Evolutionary conservation across 208 protist genomes (phyloP), one percentile per base, ranked within the genome.

Genomic region (Leishmania braziliensis): DNA sequence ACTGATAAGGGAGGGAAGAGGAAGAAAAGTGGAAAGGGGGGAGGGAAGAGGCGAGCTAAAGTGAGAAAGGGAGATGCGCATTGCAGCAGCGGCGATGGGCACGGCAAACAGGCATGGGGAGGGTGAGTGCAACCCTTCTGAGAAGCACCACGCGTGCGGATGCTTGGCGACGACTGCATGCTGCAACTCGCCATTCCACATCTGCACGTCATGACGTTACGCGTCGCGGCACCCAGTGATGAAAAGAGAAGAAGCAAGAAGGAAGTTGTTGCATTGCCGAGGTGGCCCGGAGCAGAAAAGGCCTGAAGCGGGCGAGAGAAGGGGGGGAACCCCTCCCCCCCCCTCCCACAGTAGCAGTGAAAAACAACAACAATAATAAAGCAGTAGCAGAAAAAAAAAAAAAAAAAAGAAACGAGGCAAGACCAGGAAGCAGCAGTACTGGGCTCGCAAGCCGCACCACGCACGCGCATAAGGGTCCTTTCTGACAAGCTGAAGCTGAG

Each of bases 51-150:
- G 58, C 33, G 18, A 70, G n/a, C 63, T 26, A 76, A 78, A 70
- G 23, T 29, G 48, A 72, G 3, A 82, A 58, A 54, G 10, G 66
- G 54, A 65, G n/a, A 53, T 80, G 80, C 54, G 3, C 51, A 75
- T 75, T 56, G 26, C 29, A 20, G 70, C 5, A 36, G 70, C 46
- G 14, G 12, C 36, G 70, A 39, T 46, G 14, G 26, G 9, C 70
- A 46, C n/a, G 10, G 46, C n/a, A 26, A 70, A 29, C 66, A 29
- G 18, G 16, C 20, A 26, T 51, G 23, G 66, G 51, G 39, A 79
- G 53, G 0, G 23, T n/a, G 20, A 72, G 66, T 50, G 14, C 39
- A 26, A n/a, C 66, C 33, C 5, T 29, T 3, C 4, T 50, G 12
- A 10, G 20, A 50, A 43, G 23, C 16, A 50, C 66, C 23, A 46